A percentile compares a stretch with the other conserved stretches of the same genome.
Conservation (phyloP, 2,329 filamentous ascomycete genomes). For the Fusarium armeniacum region DNA sequence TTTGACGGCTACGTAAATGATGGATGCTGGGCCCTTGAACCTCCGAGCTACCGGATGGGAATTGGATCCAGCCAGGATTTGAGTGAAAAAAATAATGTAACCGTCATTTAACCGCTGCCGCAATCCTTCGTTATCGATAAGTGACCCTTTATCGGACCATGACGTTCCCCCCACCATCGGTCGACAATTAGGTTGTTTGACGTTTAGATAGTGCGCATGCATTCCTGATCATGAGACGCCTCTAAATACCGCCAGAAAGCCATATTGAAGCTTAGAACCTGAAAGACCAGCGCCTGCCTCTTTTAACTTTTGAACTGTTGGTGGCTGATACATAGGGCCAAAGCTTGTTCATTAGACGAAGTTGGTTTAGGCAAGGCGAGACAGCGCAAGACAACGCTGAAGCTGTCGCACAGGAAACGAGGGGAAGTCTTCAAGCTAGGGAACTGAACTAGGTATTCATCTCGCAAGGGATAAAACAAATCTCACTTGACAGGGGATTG, state of each 20-base stretch:
- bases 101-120: conserved; percentile 43
- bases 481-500: conserved; percentile 4
- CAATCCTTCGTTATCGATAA: conserved; percentile 30
- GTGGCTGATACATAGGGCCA: conserved; percentile 22
- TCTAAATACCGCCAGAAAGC: conserved; percentile 7
- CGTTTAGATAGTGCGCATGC: conserved; percentile 19
- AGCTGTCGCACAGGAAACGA: conserved; percentile 42
- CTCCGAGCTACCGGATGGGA: conserved; percentile 17
- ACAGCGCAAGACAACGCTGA: conserved; percentile 3
- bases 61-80: conserved; percentile 16
- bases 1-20: conserved; percentile 8
- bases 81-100: conserved; percentile 36
- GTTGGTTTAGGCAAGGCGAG: conserved; percentile 12
- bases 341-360: conserved; percentile 28
- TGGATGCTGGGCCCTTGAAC: conserved; percentile 36
- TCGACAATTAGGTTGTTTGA: neutral
- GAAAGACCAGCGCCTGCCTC: conserved; percentile 5
- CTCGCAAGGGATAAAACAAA: conserved; percentile 19
- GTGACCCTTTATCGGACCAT: conserved; percentile 35
- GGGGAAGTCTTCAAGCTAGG: conserved; percentile 30
- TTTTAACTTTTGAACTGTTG: conserved; percentile 17
- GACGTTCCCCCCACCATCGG: conserved; percentile 33
- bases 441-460: conserved; percentile 13
- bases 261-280: neutral
- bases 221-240: conserved; percentile 23